phyloP scores from a whole-genome alignment of 371 early-diverging fungal genomes.

The Circinella minor region DNA sequence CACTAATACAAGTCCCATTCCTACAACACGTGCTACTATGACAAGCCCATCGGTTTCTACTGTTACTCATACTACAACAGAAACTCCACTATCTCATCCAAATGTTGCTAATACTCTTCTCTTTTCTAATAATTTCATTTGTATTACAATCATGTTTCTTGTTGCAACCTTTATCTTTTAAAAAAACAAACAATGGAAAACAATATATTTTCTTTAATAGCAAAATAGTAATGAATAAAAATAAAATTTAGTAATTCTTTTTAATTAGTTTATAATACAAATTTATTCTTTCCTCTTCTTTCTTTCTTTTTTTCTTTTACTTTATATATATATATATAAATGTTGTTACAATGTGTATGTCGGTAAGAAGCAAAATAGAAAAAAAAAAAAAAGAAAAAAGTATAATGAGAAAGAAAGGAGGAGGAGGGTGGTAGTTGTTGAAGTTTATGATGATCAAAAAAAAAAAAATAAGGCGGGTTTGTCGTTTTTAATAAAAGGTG shows the following conservation, averaged over 20 bases:
- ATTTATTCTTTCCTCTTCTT: neutral
- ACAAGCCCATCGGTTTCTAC: neutral
- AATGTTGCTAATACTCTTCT: neutral
- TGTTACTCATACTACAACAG: neutral
- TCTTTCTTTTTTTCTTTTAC: neutral
- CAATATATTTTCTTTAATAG: too few relatives aligned
- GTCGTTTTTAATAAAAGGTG: too few relatives aligned
- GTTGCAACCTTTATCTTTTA: neutral
- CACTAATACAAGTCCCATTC: neutral
- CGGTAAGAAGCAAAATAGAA: too few relatives aligned
- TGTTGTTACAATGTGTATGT: too few relatives aligned
- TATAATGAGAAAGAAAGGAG: too few relatives aligned
- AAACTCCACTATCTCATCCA: neutral
- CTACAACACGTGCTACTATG: neutral
- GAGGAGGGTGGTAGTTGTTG: too few relatives aligned
- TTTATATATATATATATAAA: neutral
- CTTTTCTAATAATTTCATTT: neutral
- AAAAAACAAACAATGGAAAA: neutral
- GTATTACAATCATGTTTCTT: neutral
- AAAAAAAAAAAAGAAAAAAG: too few relatives aligned
- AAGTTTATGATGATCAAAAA: neutral
- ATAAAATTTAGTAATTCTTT: neutral
- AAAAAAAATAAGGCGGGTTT: neutral
- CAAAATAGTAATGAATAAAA: too few relatives aligned
- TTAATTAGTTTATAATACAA: conserved; percentile 1